Evolutionary conservation across 805 yeast genomes (phyloP).

Genomic region (Millerozyma miso): DNA sequence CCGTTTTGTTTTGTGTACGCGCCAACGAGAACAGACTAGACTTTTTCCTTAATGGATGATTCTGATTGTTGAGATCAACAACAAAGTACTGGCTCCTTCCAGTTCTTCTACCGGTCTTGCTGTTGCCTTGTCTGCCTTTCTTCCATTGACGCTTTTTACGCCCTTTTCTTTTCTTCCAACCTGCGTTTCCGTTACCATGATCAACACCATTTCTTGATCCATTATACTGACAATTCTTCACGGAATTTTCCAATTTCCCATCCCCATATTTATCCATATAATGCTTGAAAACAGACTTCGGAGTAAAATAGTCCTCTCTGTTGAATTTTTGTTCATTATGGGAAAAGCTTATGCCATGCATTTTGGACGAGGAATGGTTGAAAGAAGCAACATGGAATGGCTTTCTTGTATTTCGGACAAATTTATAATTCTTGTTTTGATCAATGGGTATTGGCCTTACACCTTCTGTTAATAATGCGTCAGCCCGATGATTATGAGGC

Average conservation of each 20-base stretch:
- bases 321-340: slow-evolving; percentile 35
- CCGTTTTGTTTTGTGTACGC: slow-evolving; percentile 10
- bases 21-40: slow-evolving; percentile 20
- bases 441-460: slow-evolving; percentile 40
- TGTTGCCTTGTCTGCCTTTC: slow-evolving; percentile 16
- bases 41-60: slow-evolving; percentile 12
- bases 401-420: slow-evolving; percentile 44
- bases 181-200: background rate
- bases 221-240: slow-evolving; percentile 6
- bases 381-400: slow-evolving; percentile 67
- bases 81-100: slow-evolving; percentile 11
- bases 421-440: slow-evolving; percentile 17
- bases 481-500: slow-evolving; percentile 40
- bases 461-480: slow-evolving; percentile 38
- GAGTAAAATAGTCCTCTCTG: slow-evolving; percentile 74
- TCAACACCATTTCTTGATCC: background rate
- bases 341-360: slow-evolving; percentile 7
- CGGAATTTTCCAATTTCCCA: slow-evolving; percentile 26
- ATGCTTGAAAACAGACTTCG: slow-evolving; percentile 66
- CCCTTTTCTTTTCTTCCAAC: slow-evolving; percentile 12
- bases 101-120: slow-evolving; percentile 5
- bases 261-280: slow-evolving; percentile 64
- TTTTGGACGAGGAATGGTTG: slow-evolving; percentile 19
- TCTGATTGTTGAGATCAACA: slow-evolving; percentile 9
- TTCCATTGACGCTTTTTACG: slow-evolving; percentile 27